Evolutionary conservation across 2,329 filamentous ascomycete species (phyloP).

Genomic region (Penicillium sp.): DNA sequence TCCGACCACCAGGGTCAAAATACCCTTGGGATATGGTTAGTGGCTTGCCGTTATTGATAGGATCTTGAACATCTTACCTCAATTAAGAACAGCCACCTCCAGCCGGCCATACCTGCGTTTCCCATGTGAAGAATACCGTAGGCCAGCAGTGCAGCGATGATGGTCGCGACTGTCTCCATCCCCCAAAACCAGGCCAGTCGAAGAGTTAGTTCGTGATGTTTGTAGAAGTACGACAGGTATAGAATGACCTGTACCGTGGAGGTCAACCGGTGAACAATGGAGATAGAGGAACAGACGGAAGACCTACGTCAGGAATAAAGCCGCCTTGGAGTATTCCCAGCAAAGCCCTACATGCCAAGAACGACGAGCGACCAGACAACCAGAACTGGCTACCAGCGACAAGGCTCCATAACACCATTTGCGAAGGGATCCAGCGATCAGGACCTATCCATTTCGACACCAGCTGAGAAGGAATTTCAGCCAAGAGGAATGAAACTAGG

Average conservation of each 20-base stretch:
- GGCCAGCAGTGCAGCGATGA: neutral
- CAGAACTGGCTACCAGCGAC: conserved; percentile 41
- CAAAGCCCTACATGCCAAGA: conserved; percentile 37
- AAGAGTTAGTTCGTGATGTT: neutral
- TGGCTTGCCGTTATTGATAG: neutral
- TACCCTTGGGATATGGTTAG: neutral
- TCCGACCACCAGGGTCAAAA: conserved; percentile 2
- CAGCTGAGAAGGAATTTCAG: conserved; percentile 60
- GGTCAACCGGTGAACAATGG: neutral
- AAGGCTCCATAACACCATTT: conserved; percentile 42
- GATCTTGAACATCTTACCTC: neutral
- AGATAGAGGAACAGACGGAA: neutral
- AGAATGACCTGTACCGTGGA: neutral
- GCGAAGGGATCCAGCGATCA: conserved; percentile 28
- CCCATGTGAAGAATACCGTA: conserved; percentile 5
- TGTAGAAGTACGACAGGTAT: conserved; percentile 3
- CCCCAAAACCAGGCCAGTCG: neutral
- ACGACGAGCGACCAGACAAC: conserved; percentile 40
- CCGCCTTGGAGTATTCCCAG: conserved; percentile 40
- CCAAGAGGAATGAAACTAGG: conserved; percentile 49
- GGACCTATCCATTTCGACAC: conserved; percentile 56
- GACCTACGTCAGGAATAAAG: neutral
- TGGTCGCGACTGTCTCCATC: neutral
- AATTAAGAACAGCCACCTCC: neutral
- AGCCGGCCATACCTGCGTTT: neutral